Conservation (phyloP, 148 eudicot species). For the Vaccinium vitisidaea region DNA sequence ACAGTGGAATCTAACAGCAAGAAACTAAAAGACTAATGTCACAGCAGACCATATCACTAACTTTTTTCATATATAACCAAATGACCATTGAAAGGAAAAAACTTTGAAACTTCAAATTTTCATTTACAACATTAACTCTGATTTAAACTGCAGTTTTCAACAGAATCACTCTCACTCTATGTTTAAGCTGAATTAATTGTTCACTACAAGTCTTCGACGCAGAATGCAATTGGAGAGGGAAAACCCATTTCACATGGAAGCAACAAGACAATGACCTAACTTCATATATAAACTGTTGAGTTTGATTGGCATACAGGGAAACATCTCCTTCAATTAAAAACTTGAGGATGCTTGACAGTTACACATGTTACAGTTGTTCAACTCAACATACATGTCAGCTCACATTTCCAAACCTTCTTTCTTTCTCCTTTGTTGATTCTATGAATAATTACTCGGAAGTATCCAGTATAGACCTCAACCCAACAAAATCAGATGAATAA, state of each 20-base stretch:
- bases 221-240: not conserved
- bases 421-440: constrained; percentile 15
- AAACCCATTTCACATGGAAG: not conserved
- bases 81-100: not conserved
- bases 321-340: constrained; percentile 32
- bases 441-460: constrained; percentile 17
- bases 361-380: constrained; percentile 29
- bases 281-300: not conserved
- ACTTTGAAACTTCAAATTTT: not conserved
- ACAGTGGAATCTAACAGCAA: not conserved
- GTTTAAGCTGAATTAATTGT: not conserved
- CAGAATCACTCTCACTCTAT: not conserved
- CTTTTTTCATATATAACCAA: not conserved
- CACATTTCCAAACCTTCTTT: constrained; percentile 12
- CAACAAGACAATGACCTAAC: not conserved
- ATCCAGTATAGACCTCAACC: constrained; percentile 23
- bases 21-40: not conserved
- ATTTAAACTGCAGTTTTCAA: not conserved
- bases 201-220: not conserved
- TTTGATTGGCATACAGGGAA: constrained; percentile 19
- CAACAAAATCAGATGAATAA: constrained; percentile 26
- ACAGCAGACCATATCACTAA: not conserved
- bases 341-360: constrained; percentile 37
- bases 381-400: constrained; percentile 17
- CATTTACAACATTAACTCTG: not conserved